A percentile compares a stretch with the other conserved stretches of the same genome.
Conservation (phyloP, 2,329 filamentous ascomycete species). For the Mariannaea sp. region DNA sequence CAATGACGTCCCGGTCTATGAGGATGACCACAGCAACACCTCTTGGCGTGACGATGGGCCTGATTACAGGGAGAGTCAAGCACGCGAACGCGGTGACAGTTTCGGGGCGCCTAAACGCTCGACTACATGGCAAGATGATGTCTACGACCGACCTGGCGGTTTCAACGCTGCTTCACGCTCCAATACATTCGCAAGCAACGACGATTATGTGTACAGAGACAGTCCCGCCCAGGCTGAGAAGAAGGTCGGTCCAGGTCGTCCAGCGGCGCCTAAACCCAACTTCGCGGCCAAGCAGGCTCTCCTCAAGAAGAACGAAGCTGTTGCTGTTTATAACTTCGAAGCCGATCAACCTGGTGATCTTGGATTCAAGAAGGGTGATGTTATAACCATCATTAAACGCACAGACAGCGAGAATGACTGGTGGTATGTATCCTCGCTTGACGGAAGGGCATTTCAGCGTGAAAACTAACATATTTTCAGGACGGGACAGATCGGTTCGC, state of each 20-base stretch:
- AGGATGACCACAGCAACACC: slow-evolving; percentile 78
- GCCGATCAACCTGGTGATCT: slow-evolving; percentile 91
- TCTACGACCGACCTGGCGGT: slow-evolving; percentile 64
- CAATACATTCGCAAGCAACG: slow-evolving; percentile 53
- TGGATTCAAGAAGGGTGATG: slow-evolving; percentile 94
- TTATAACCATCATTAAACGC: slow-evolving; percentile 93
- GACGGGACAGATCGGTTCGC: slow-evolving; percentile 86
- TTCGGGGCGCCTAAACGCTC: slow-evolving; percentile 64
- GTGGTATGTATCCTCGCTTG: slow-evolving; percentile 67
- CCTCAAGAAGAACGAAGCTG: slow-evolving; percentile 75
- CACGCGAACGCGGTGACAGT: slow-evolving; percentile 46
- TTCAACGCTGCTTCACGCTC: slow-evolving; percentile 52
- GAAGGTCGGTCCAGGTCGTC: slow-evolving; percentile 70
- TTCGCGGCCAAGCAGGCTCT: slow-evolving; percentile 65
- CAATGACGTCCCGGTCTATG: slow-evolving; percentile 91
- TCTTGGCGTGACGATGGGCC: slow-evolving; percentile 81
- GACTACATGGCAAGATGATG: slow-evolving; percentile 75
- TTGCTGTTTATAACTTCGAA: slow-evolving; percentile 93
- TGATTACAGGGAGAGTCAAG: slow-evolving; percentile 69
- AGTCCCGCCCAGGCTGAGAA: slow-evolving; percentile 46
- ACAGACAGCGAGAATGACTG: slow-evolving; percentile 94
- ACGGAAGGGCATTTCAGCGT: not conserved
- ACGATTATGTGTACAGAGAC: slow-evolving; percentile 62
- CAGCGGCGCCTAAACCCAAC: slow-evolving; percentile 86
- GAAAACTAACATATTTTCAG: slow-evolving; percentile 43